phyloP scores from a whole-genome alignment of 306 rosid species.

The Elaeagnus macrophylla region DNA sequence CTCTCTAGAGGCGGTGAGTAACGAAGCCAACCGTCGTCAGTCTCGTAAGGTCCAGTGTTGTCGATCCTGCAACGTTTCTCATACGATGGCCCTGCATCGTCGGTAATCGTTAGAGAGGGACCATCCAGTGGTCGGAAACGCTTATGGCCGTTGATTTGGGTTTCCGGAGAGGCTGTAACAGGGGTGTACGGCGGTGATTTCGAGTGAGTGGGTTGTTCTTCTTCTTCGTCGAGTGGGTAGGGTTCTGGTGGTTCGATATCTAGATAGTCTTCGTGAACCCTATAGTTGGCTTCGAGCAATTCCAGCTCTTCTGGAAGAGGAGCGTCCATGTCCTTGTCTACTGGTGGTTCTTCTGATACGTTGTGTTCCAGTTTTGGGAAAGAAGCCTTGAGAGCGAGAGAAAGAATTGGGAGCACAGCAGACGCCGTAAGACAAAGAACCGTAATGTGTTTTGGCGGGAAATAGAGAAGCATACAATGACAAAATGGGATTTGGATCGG shows the following conservation, averaged over 20 bases:
- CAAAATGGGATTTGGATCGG: background rate
- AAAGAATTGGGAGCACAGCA: background rate
- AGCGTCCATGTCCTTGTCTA: conserved; percentile 58
- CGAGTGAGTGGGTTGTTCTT: conserved; percentile 9
- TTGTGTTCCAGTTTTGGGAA: background rate
- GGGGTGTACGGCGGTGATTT: conserved; percentile 12
- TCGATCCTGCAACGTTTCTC: conserved; percentile 48
- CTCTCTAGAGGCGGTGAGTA: conserved; percentile 35
- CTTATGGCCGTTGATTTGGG: conserved; percentile 37
- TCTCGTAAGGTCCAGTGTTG: conserved; percentile 10
- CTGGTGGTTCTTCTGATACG: background rate
- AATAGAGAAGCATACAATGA: background rate
- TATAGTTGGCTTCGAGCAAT: conserved; percentile 56
- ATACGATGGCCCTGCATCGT: conserved; percentile 15
- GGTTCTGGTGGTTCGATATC: conserved; percentile 38
- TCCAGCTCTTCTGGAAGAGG: conserved; percentile 83
- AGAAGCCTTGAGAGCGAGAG: background rate
- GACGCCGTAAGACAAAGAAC: background rate
- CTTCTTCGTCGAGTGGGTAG: conserved; percentile 24
- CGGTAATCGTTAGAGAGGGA: conserved; percentile 11
- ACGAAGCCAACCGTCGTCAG: conserved; percentile 57
- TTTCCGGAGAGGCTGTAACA: conserved; percentile 15
- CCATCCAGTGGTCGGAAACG: conserved; percentile 37
- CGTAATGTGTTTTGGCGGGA: conserved; percentile 16
- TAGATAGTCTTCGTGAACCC: conserved; percentile 27